Conservation (phyloP, 164 flowering plant species). For the Vitis rotundifolia region DNA sequence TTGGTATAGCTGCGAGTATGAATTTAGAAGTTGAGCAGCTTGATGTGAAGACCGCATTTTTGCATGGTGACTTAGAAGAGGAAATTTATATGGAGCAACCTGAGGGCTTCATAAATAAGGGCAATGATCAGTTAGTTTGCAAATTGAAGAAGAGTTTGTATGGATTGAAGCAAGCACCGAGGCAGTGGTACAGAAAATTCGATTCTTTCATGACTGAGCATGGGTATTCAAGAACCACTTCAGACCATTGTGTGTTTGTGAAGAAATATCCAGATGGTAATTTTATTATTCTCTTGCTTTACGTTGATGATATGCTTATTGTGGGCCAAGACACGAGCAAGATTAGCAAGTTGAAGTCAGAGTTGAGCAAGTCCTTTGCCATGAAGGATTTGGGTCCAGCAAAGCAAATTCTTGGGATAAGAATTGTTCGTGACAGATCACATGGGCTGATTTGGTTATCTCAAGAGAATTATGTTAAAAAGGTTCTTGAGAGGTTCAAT, state of each 20-base stretch:
- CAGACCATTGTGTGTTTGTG: no score
- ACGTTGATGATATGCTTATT: no score
- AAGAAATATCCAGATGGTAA: no score
- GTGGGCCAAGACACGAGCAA: not conserved
- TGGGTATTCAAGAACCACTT: no score
- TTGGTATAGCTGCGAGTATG: not conserved
- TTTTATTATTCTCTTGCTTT: no score
- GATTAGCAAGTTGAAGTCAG: not conserved
- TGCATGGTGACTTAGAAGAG: not conserved
- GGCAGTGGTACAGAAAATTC: not conserved
- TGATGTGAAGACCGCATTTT: not conserved
- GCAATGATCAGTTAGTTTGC: not conserved
- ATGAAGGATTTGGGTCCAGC: no score
- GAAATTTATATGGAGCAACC: no score
- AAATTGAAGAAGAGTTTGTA: not conserved
- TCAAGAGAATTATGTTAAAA: no score
- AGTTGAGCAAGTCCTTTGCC: not conserved
- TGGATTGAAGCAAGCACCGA: not conserved
- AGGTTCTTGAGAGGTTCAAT: no score
- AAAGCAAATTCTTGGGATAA: no score
- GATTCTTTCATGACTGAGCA: no score
- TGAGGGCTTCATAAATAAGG: no score
- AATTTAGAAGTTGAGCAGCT: not conserved
- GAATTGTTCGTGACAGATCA: not conserved
- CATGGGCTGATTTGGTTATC: not conserved